These are phyloP conservation scores for Petunia axillaris DNA, from an alignment of 257 asterid genomes.

Conservation along the genomic window DNA sequence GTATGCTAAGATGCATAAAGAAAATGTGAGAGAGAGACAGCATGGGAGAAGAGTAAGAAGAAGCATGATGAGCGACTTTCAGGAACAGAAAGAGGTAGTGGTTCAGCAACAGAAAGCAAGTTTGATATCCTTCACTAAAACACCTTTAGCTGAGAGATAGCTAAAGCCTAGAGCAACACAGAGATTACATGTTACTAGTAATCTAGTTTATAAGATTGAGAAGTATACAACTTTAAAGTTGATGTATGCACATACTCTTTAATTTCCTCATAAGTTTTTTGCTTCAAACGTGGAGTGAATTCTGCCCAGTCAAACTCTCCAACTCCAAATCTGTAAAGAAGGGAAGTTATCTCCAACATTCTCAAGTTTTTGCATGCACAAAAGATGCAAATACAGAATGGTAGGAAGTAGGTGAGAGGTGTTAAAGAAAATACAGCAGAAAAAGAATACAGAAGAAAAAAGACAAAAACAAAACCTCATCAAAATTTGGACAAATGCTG, in stretches of 20 bases:
- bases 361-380: slow-evolving; percentile 24
- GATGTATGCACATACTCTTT: slow-evolving; percentile 59
- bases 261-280: slow-evolving; percentile 78
- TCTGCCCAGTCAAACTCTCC: slow-evolving; percentile 90
- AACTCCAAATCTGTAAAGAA: slow-evolving; percentile 70
- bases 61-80: slow-evolving; percentile 4
- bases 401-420: slow-evolving; percentile 16
- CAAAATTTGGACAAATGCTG: slow-evolving; percentile 79
- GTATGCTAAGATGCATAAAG: slow-evolving; percentile 1
- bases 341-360: slow-evolving; percentile 27
- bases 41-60: background rate
- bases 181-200: background rate
- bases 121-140: background rate
- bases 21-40: background rate
- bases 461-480: slow-evolving; percentile 32
- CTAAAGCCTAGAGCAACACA: slow-evolving; percentile 13
- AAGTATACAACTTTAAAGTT: background rate
- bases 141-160: slow-evolving; percentile 8
- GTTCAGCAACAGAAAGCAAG: background rate
- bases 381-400: background rate
- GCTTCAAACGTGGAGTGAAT: slow-evolving; percentile 82
- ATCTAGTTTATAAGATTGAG: background rate
- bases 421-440: background rate
- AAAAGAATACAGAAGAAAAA: slow-evolving; percentile 26
- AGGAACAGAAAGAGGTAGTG: slow-evolving; percentile 5